A percentile compares a stretch with the other conserved stretches of the same genome.
Evolutionary conservation across 2,329 filamentous ascomycete species (phyloP).

Genomic region (Penicillium sp.): DNA sequence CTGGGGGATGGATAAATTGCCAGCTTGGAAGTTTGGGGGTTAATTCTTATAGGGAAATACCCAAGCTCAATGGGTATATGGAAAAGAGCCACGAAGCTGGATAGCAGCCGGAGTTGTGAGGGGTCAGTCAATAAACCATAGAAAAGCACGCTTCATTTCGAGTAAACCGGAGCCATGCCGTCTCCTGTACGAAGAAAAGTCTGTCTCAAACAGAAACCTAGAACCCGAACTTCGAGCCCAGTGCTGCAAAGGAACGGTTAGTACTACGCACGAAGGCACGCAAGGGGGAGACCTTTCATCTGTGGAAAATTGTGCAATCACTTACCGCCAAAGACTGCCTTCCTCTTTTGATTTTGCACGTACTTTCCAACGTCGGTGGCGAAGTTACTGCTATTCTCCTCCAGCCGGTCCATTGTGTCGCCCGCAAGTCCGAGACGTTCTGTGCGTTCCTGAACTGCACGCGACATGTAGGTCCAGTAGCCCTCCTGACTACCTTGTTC

Average conservation of each 20-base stretch:
- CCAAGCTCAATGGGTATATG: too few relatives aligned
- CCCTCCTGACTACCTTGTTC: slow-evolving; percentile 56
- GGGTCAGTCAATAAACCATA: too few relatives aligned
- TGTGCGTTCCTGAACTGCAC: slow-evolving; percentile 85
- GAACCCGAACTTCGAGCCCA: slow-evolving; percentile 46
- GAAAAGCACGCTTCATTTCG: neutral
- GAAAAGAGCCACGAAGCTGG: too few relatives aligned
- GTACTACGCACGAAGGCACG: slow-evolving; percentile 14
- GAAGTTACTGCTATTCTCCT: slow-evolving; percentile 78
- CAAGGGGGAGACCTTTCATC: slow-evolving; percentile 17
- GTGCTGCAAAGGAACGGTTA: slow-evolving; percentile 28
- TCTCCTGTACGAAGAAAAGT: slow-evolving; percentile 2
- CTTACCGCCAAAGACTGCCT: slow-evolving; percentile 67
- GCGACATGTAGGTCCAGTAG: slow-evolving; percentile 74
- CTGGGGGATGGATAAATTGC: neutral
- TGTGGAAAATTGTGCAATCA: slow-evolving; percentile 5
- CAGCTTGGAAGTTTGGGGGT: too few relatives aligned
- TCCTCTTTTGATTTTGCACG: slow-evolving; percentile 81
- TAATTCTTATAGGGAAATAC: too few relatives aligned
- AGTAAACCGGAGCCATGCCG: neutral
- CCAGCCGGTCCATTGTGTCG: slow-evolving; percentile 78
- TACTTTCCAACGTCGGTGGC: slow-evolving; percentile 85
- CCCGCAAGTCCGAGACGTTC: slow-evolving; percentile 80
- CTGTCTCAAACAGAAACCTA: slow-evolving; percentile 20
- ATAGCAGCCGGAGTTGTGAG: too few relatives aligned